Evolutionary conservation across 768 basidiomycete species (phyloP).

Genomic region (Suillus ampliporus): DNA sequence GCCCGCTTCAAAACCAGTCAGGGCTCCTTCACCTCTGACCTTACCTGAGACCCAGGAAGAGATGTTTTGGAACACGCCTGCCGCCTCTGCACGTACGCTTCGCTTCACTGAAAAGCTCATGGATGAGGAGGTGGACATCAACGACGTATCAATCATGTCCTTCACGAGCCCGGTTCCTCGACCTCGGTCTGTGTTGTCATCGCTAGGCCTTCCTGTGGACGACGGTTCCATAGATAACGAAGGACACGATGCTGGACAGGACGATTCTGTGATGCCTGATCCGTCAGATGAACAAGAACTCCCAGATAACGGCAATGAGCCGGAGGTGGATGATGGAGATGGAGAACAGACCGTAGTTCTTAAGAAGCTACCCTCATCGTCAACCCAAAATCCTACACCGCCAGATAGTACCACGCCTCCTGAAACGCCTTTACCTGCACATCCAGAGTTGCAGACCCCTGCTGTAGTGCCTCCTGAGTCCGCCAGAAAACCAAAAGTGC

Average conservation of each 20-base stretch:
- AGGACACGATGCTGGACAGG: not conserved
- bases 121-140: conserved; percentile 67
- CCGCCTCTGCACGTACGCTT: conserved; percentile 56
- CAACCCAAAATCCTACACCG: not conserved
- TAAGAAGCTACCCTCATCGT: conserved; percentile 19
- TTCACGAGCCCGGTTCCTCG: conserved; percentile 52
- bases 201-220: conserved; percentile 17
- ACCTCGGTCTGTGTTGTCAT: conserved; percentile 36
- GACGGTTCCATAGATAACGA: not conserved
- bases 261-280: not conserved
- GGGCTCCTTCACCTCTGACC: conserved; percentile 27
- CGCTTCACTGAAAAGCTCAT: conserved; percentile 67
- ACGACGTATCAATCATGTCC: conserved; percentile 49
- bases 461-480: conserved; percentile 18
- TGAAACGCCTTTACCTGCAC: conserved; percentile 14
- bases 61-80: conserved; percentile 68
- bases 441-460: conserved; percentile 4
- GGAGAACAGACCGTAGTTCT: conserved; percentile 39
- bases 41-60: conserved; percentile 51
- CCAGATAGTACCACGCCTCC: not conserved
- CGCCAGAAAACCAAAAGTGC: conserved; percentile 44
- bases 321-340: conserved; percentile 28
- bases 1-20: conserved; percentile 17
- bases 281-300: not conserved
- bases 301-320: not conserved